Evolutionary conservation across 176 grass and related monocot species (phyloP).

Genomic region (Eragrostis curvula): DNA sequence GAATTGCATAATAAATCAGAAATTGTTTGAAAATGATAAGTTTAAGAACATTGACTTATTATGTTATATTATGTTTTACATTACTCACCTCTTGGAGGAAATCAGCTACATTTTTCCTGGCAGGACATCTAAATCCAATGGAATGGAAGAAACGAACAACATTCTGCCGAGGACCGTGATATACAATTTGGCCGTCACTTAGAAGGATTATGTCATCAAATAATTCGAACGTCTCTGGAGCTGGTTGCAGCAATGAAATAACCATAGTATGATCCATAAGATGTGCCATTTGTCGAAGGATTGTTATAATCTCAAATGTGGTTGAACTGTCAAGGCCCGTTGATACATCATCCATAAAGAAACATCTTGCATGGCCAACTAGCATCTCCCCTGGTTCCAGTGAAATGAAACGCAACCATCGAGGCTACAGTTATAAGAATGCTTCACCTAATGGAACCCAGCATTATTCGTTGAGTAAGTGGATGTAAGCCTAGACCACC

Average conservation of each 20-base stretch:
- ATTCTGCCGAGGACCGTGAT: conserved; percentile 88
- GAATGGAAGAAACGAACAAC: conserved; percentile 67
- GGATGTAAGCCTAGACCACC: too few relatives aligned
- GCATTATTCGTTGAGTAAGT: too few relatives aligned
- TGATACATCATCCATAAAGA: conserved; percentile 98
- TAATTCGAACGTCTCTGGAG: conserved; percentile 81
- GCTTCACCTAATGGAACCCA: too few relatives aligned
- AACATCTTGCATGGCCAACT: conserved; percentile 79
- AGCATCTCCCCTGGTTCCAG: conserved; percentile 71
- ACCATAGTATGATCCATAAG: conserved; percentile 83
- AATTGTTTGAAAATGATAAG: background rate
- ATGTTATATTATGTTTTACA: background rate
- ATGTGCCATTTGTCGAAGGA: conserved; percentile 79
- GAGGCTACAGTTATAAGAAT: background rate
- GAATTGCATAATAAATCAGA: background rate
- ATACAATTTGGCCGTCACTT: conserved; percentile 80
- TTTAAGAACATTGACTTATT: background rate
- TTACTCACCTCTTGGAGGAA: conserved; percentile 86
- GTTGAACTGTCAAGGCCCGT: conserved; percentile 96
- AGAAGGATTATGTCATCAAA: conserved; percentile 94
- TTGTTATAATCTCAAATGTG: conserved; percentile 81
- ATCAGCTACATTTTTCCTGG: conserved; percentile 84
- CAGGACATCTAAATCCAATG: conserved; percentile 84
- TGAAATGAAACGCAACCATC: background rate
- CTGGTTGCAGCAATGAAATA: conserved; percentile 93